phyloP scores from a whole-genome alignment of 2,329 filamentous ascomycete genomes.

The Amphichorda felina region DNA sequence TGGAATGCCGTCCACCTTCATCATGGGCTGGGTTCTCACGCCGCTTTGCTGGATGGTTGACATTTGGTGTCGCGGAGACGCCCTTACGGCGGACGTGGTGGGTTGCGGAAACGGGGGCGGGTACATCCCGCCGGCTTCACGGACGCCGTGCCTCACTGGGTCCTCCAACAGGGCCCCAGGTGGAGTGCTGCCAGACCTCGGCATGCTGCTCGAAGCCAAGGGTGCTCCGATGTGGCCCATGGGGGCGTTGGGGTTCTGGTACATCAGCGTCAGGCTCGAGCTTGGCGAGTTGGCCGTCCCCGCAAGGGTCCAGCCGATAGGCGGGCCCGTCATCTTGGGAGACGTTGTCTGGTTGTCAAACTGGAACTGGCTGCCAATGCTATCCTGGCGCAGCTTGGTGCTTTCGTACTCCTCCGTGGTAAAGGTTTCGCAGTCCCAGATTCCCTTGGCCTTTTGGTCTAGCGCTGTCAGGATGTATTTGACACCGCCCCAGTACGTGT shows the following conservation, averaged over 20 bases:
- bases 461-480: slow-evolving; percentile 79
- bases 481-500: slow-evolving; percentile 76
- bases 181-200: slow-evolving; percentile 30
- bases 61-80: slow-evolving; percentile 22
- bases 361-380: slow-evolving; percentile 26
- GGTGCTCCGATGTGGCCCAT: not conserved
- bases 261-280: slow-evolving; percentile 73
- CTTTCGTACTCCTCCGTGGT: slow-evolving; percentile 68
- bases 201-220: not conserved
- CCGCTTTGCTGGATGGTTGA: slow-evolving; percentile 3
- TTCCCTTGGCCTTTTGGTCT: slow-evolving; percentile 79
- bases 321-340: slow-evolving; percentile 30
- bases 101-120: slow-evolving; percentile 37
- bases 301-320: slow-evolving; percentile 77
- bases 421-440: slow-evolving; percentile 63
- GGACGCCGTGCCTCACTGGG: slow-evolving; percentile 43
- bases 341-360: slow-evolving; percentile 29
- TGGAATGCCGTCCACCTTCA: slow-evolving; percentile 16
- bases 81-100: slow-evolving; percentile 32
- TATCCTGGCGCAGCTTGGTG: slow-evolving; percentile 34
- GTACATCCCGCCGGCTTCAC: slow-evolving; percentile 34
- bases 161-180: slow-evolving; percentile 50
- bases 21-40: slow-evolving; percentile 4
- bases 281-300: slow-evolving; percentile 78
- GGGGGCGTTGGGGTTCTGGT: slow-evolving; percentile 36